Evolutionary conservation across 2,329 filamentous ascomycete genomes (phyloP).

Genomic region (Stagonosporopsis vannaccii): DNA sequence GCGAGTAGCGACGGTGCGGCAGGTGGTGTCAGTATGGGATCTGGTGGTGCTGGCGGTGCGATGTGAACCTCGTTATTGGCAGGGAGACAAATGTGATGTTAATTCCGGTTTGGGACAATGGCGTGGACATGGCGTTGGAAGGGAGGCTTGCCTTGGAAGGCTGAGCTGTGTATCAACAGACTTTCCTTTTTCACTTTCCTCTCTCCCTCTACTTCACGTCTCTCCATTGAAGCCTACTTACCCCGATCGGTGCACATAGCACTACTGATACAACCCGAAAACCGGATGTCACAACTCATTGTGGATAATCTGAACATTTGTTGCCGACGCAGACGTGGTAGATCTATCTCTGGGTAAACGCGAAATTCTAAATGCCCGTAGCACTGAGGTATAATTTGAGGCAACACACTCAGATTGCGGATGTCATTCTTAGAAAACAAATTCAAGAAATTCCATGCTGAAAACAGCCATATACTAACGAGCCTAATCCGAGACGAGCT

Average conservation of each 20-base stretch:
- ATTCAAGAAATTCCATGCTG: too few relatives aligned
- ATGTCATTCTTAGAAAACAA: too few relatives aligned
- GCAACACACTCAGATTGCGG: too few relatives aligned
- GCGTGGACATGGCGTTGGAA: neutral
- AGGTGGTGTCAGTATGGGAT: constrained; percentile 14
- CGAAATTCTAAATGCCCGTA: too few relatives aligned
- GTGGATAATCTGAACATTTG: too few relatives aligned
- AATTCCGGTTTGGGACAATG: neutral
- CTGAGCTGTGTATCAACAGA: neutral
- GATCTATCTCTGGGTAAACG: too few relatives aligned
- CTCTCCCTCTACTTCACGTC: neutral
- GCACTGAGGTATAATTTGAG: too few relatives aligned
- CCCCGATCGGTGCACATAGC: neutral
- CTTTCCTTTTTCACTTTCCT: neutral
- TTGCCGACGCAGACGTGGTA: too few relatives aligned
- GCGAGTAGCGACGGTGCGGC: constrained; percentile 14
- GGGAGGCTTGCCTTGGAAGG: neutral
- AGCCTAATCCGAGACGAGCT: too few relatives aligned
- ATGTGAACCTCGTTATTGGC: neutral
- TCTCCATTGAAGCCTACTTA: neutral
- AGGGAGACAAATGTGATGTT: neutral
- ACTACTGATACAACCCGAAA: neutral
- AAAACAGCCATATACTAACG: too few relatives aligned
- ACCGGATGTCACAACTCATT: too few relatives aligned
- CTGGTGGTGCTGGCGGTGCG: constrained; percentile 22